A percentile compares a stretch with the other conserved stretches of the same genome.
Conservation (phyloP, 2,329 filamentous ascomycete genomes). For the Talaromyces sp. region DNA sequence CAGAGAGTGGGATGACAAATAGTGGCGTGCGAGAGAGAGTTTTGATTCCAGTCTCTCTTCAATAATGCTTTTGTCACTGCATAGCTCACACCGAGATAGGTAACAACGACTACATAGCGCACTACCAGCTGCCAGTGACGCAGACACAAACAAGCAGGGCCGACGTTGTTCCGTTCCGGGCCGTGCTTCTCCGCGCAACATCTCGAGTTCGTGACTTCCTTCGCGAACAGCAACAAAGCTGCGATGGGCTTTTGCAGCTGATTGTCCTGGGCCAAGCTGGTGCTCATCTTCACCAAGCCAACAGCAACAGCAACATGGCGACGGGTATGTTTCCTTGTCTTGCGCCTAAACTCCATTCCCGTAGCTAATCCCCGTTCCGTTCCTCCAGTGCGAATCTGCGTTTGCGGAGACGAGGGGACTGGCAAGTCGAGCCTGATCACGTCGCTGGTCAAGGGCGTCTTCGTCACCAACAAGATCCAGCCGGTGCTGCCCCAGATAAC, state of each 20-base stretch:
- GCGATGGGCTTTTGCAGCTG: neutral
- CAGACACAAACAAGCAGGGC: neutral
- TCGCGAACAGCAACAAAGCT: neutral
- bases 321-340: constrained; percentile 8
- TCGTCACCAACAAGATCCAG: constrained; percentile 93
- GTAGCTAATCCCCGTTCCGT: neutral
- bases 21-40: neutral
- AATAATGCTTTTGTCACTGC: too few relatives aligned
- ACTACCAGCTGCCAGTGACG: too few relatives aligned
- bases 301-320: constrained; percentile 10
- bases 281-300: neutral
- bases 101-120: too few relatives aligned
- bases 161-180: constrained; percentile 5
- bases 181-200: neutral
- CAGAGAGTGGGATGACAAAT: neutral
- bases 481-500: constrained; percentile 91
- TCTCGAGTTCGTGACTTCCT: neutral
- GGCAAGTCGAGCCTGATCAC: constrained; percentile 92
- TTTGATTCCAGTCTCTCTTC: neutral
- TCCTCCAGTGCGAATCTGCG: constrained; percentile 76
- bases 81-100: too few relatives aligned
- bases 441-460: constrained; percentile 93
- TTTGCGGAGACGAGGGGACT: constrained; percentile 94
- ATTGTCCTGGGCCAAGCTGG: neutral
- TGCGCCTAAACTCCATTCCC: neutral